Evolutionary conservation across 495 filamentous ascomycete genomes (phyloP).

Genomic region (Penicillium macrosclerotiorum): DNA sequence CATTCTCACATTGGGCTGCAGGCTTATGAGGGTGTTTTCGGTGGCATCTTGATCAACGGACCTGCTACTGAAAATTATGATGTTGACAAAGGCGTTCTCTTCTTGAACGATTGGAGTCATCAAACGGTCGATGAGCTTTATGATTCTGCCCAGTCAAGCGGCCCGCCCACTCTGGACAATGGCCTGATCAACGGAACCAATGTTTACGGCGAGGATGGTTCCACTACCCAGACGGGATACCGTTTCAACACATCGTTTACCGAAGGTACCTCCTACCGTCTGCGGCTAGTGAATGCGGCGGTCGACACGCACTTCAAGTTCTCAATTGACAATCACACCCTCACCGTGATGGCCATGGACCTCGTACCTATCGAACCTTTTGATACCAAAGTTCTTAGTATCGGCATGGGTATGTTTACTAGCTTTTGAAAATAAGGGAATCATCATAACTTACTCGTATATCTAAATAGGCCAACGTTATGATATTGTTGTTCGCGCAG

Average conservation of each 20-base stretch:
- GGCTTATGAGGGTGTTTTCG: conserved; percentile 27
- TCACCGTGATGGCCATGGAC: conserved; percentile 48
- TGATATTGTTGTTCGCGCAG: conserved; percentile 66
- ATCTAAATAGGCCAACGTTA: conserved; percentile 56
- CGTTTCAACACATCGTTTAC: conserved; percentile 39
- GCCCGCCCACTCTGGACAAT: conserved; percentile 36
- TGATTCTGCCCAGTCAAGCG: conserved; percentile 1
- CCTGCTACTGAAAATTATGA: conserved; percentile 61
- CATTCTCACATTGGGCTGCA: conserved; percentile 60
- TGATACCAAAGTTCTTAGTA: conserved; percentile 39
- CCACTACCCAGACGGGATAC: conserved; percentile 30
- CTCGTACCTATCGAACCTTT: conserved; percentile 51
- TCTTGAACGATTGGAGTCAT: conserved; percentile 24
- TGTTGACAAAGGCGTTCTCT: conserved; percentile 26
- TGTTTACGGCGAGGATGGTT: conserved; percentile 27
- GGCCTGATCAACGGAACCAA: conserved; percentile 56
- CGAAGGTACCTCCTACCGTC: conserved; percentile 43
- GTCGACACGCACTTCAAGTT: conserved; percentile 49
- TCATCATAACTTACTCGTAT: background rate
- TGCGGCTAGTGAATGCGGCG: conserved; percentile 48
- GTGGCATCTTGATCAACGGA: conserved; percentile 34
- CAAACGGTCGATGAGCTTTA: conserved; percentile 14
- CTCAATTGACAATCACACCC: conserved; percentile 45
- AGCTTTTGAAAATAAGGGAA: too few species aligned
- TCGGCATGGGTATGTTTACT: conserved; percentile 54